Percentiles rank a stretch among this genome's conserved stretches.
Conservation (phyloP, 805 yeast genomes). For the Wickerhamiella brachini region DNA sequence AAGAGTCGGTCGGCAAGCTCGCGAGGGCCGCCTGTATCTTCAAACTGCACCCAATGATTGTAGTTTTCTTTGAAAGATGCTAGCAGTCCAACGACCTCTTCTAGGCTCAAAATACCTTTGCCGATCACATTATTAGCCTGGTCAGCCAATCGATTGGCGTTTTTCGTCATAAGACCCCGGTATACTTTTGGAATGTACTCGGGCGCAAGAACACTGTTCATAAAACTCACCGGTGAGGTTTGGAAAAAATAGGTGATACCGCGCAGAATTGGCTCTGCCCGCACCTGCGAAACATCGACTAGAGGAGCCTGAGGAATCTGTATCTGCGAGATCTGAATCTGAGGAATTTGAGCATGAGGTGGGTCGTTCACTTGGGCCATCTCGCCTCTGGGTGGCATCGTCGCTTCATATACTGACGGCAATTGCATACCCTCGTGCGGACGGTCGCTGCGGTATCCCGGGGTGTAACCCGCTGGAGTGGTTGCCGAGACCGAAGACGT, state of each 20-base stretch:
- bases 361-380: too few species aligned
- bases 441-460: neutral
- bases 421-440: neutral
- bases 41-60: conserved; percentile 69
- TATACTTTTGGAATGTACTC: neutral
- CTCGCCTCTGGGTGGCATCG: neutral
- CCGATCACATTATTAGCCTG: conserved; percentile 30
- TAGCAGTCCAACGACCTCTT: conserved; percentile 38
- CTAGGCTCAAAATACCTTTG: conserved; percentile 34
- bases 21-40: conserved; percentile 36
- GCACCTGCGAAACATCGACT: neutral
- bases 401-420: neutral
- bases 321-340: too few species aligned
- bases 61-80: conserved; percentile 50
- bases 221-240: neutral
- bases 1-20: conserved; percentile 35
- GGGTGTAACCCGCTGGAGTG: neutral
- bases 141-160: neutral
- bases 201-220: neutral
- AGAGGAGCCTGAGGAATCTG: too few species aligned
- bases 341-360: too few species aligned
- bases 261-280: neutral
- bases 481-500: neutral
- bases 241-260: neutral
- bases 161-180: neutral